Percentiles rank a stretch among this genome's conserved stretches.
phyloP scores from a whole-genome alignment of 2,329 filamentous ascomycete species.

The Penicillium sp. region DNA sequence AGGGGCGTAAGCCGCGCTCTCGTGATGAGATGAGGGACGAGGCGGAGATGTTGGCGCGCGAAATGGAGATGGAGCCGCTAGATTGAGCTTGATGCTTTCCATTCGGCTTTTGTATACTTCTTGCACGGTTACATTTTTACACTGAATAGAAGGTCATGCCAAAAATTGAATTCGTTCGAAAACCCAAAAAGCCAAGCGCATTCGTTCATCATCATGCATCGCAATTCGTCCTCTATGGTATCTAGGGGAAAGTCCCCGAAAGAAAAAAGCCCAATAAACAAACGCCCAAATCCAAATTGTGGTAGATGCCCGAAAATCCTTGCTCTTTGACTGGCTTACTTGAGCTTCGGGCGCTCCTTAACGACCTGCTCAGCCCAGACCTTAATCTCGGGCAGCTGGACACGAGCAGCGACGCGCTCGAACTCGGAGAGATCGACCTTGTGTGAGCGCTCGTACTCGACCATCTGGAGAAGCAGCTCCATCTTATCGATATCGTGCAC shows the following conservation, averaged over 20 bases:
- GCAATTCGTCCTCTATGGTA: conserved; percentile 17
- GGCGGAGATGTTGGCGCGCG: conserved; percentile 59
- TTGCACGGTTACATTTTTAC: background rate
- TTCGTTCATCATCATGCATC: conserved; percentile 14
- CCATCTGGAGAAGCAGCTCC: conserved; percentile 89
- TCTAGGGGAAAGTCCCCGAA: conserved; percentile 6
- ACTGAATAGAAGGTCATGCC: background rate
- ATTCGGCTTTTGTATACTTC: background rate
- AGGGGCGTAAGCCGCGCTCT: conserved; percentile 63
- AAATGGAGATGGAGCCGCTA: conserved; percentile 38
- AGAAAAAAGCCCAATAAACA: conserved; percentile 4
- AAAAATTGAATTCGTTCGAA: conserved; percentile 8
- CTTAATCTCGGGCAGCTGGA: conserved; percentile 74
- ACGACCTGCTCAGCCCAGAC: conserved; percentile 76
- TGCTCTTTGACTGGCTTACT: conserved; percentile 15
- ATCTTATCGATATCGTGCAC: conserved; percentile 98
- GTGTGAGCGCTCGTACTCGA: conserved; percentile 83
- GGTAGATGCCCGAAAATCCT: background rate
- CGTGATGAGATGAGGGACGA: conserved; percentile 77
- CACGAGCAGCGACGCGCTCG: conserved; percentile 69
- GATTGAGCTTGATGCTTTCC: conserved; percentile 22
- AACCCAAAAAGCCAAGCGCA: conserved; percentile 7
- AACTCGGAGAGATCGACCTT: conserved; percentile 83
- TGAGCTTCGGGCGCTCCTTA: conserved; percentile 63
- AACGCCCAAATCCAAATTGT: conserved; percentile 10